Evolutionary conservation across 805 yeast species (phyloP).

Genomic region (Ogataea glucozyma): DNA sequence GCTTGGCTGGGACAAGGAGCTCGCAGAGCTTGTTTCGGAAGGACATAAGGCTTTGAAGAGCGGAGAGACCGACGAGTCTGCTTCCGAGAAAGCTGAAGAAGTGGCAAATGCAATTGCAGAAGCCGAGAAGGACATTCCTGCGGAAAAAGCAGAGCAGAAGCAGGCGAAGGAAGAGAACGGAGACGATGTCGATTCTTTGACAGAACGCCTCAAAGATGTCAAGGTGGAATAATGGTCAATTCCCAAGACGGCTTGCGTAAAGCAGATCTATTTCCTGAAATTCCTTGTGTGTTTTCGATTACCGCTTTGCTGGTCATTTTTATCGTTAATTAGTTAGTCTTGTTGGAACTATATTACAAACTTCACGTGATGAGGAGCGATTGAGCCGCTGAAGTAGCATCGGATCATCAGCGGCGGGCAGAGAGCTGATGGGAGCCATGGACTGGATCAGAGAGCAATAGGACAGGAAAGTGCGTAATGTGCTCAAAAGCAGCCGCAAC

Average conservation of each 20-base stretch:
- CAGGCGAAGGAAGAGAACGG: slow-evolving; percentile 16
- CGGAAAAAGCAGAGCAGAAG: slow-evolving; percentile 7
- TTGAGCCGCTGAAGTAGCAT: no score
- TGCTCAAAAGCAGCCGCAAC: no score
- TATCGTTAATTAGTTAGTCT: no score
- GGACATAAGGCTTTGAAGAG: slow-evolving; percentile 22
- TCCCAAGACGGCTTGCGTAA: no score
- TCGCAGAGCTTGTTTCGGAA: slow-evolving; percentile 41
- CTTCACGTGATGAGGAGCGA: no score
- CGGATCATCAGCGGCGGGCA: no score
- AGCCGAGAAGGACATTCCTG: slow-evolving; percentile 21
- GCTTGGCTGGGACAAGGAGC: slow-evolving; percentile 66
- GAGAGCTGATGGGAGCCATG: no score
- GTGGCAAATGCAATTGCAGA: slow-evolving; percentile 30
- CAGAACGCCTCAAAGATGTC: slow-evolving; percentile 18
- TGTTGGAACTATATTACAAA: slow-evolving; percentile 6
- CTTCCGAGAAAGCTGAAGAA: slow-evolving; percentile 28
- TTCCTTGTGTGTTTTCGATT: no score
- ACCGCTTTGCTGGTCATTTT: no score
- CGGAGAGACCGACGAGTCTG: slow-evolving; percentile 9
- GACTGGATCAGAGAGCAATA: no score
- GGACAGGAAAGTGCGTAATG: no score
- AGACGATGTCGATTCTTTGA: slow-evolving; percentile 22
- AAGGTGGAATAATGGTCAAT: slow-evolving; percentile 14
- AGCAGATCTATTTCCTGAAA: no score